These are phyloP conservation scores for Wickerhamomyces ciferrii DNA, from an alignment of 805 yeast genomes.

Conservation along the genomic window DNA sequence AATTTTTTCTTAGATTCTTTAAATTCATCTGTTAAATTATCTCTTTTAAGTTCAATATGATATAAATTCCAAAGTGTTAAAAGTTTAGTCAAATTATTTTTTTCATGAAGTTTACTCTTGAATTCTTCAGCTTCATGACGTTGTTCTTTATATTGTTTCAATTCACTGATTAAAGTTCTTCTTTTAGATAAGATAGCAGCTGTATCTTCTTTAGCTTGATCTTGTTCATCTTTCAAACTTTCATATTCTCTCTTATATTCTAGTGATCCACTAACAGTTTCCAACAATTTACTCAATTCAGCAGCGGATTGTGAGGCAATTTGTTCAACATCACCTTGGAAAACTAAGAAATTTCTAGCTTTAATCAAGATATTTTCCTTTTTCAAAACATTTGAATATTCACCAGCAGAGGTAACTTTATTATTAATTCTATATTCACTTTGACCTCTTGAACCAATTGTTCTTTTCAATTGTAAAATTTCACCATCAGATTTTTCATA, in stretches of 20 bases:
- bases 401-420: constrained; percentile 50
- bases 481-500: constrained; percentile 64
- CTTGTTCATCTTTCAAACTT: constrained; percentile 53
- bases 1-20: constrained; percentile 22
- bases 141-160: constrained; percentile 74
- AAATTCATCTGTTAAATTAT: constrained; percentile 17
- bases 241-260: constrained; percentile 69
- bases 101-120: constrained; percentile 47
- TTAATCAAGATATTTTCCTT: constrained; percentile 78
- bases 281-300: constrained; percentile 71
- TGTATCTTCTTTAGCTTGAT: constrained; percentile 58
- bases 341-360: constrained; percentile 88
- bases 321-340: constrained; percentile 95
- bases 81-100: constrained; percentile 37
- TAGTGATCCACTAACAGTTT: constrained; percentile 77
- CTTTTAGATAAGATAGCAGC: constrained; percentile 62
- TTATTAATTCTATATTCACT: constrained; percentile 68
- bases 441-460: constrained; percentile 50
- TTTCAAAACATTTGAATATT: constrained; percentile 63
- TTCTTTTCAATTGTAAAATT: constrained; percentile 55
- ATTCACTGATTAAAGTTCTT: constrained; percentile 66
- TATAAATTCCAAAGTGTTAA: constrained; percentile 61
- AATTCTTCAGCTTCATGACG: constrained; percentile 65
- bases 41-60: constrained; percentile 43
- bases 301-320: constrained; percentile 82